Conservation (phyloP, 768 basidiomycete genomes). For the Inosperma sp. region DNA sequence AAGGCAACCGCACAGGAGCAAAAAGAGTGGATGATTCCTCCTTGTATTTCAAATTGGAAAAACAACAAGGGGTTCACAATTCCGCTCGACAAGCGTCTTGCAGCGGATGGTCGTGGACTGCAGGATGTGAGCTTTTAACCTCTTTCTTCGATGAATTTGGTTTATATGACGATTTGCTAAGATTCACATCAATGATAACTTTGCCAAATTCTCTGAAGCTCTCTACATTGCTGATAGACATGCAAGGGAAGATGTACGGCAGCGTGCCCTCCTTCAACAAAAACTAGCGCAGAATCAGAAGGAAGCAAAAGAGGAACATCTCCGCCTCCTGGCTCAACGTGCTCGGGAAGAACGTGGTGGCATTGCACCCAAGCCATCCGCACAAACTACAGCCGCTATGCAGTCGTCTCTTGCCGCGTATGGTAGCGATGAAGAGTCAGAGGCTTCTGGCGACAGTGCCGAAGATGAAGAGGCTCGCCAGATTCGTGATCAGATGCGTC, state of each 20-base stretch:
- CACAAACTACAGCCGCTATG: conserved; percentile 64
- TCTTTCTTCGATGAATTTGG: neutral
- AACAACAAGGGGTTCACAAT: conserved; percentile 99
- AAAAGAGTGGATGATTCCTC: conserved; percentile 99
- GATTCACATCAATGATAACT: conserved; percentile 99
- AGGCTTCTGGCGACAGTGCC: conserved; percentile 47
- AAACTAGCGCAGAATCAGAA: conserved; percentile 99
- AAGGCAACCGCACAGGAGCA: conserved; percentile 96
- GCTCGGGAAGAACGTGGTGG: conserved; percentile 93
- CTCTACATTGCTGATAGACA: conserved; percentile 94
- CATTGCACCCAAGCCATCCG: conserved; percentile 61
- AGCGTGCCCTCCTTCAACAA: conserved; percentile 96
- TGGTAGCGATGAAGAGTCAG: conserved; percentile 71
- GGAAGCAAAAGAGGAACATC: conserved; percentile 91
- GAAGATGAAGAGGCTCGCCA: conserved; percentile 83
- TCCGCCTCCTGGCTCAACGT: conserved; percentile 89
- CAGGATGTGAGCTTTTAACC: conserved; percentile 74
- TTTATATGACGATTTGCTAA: conserved; percentile 29
- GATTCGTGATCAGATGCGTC: conserved; percentile 86
- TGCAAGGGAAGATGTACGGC: conserved; percentile 95
- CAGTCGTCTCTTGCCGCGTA: conserved; percentile 79
- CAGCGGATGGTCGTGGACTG: conserved; percentile 95
- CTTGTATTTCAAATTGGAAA: conserved; percentile 99
- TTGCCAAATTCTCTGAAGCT: conserved; percentile 97
- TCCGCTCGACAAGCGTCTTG: conserved; percentile 94